phyloP scores from a whole-genome alignment of 805 yeast genomes.

The Wickerhamiella brachini region DNA sequence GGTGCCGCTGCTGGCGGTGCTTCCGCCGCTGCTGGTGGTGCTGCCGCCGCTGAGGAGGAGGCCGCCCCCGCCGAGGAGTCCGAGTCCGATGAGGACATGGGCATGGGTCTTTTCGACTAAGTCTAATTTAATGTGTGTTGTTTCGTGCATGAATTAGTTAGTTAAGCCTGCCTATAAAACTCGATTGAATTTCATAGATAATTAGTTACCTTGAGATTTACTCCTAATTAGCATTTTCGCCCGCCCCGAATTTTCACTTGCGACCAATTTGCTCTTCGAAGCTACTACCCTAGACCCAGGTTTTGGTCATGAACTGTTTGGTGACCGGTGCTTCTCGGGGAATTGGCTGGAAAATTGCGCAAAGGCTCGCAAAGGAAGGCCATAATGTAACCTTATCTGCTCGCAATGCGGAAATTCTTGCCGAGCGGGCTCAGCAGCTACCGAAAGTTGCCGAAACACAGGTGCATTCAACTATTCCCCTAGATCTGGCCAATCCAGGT shows the following conservation, averaged over 20 bases:
- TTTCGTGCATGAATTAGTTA: neutral
- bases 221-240: too few species aligned
- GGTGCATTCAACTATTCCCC: conserved; percentile 9
- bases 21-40: conserved; percentile 58
- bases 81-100: conserved; percentile 31
- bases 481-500: conserved; percentile 10
- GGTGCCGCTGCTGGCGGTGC: conserved; percentile 84
- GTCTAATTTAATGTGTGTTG: conserved; percentile 4
- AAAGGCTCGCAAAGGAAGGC: conserved; percentile 36
- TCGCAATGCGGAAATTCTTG: conserved; percentile 30
- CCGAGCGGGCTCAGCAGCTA: conserved; percentile 15
- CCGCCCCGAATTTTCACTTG: too few species aligned
- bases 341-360: conserved; percentile 46
- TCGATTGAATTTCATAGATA: neutral
- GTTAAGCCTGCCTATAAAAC: neutral
- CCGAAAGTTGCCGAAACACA: conserved; percentile 7
- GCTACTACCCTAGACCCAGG: too few species aligned
- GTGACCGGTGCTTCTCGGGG: conserved; percentile 64
- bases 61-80: conserved; percentile 46
- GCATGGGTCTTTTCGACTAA: conserved; percentile 96
- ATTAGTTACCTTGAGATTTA: neutral
- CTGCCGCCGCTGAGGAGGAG: conserved; percentile 56
- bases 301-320: conserved; percentile 15
- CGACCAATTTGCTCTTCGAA: too few species aligned
- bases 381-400: conserved; percentile 39